A percentile compares a stretch with the other conserved stretches of the same genome.
These are phyloP conservation scores for Aspergillus quadrilineatus DNA, from an alignment of 2,329 filamentous ascomycete genomes.

Conservation along the genomic window DNA sequence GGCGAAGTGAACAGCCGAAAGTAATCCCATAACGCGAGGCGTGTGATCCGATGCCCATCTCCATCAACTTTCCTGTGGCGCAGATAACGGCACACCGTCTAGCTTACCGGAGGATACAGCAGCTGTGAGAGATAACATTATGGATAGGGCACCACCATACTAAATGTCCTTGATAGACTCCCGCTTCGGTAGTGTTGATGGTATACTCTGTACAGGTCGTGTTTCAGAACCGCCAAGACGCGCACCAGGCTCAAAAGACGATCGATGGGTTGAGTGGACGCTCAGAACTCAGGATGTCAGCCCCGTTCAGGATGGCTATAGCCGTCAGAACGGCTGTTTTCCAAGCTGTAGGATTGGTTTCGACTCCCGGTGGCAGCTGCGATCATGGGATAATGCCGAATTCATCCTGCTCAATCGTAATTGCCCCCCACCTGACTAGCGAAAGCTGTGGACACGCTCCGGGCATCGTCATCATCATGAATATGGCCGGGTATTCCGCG, in stretches of 20 bases:
- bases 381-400: constrained; percentile 7
- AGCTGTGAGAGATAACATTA: constrained; percentile 13
- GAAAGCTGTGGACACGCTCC: constrained; percentile 94
- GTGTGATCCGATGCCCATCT: constrained; percentile 5
- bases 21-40: constrained; percentile 7
- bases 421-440: constrained; percentile 82
- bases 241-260: constrained; percentile 15
- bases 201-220: constrained; percentile 15
- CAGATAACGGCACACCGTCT: constrained; percentile 9
- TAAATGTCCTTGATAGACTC: constrained; percentile 7
- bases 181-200: constrained; percentile 16
- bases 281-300: constrained; percentile 14
- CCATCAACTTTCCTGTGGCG: constrained; percentile 6
- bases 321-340: constrained; percentile 17
- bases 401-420: constrained; percentile 54
- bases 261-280: constrained; percentile 14
- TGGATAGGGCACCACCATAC: constrained; percentile 15
- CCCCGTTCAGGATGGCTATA: constrained; percentile 15
- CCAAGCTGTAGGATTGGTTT: constrained; percentile 14
- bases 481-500: constrained; percentile 43
- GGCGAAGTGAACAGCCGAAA: constrained; percentile 11
- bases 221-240: constrained; percentile 16
- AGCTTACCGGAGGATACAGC: constrained; percentile 11
- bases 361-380: constrained; percentile 18
- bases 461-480: constrained; percentile 81